Base-by-base conservation (phyloP, 805 yeast genomes). In the Teunomyces stri region DNA sequence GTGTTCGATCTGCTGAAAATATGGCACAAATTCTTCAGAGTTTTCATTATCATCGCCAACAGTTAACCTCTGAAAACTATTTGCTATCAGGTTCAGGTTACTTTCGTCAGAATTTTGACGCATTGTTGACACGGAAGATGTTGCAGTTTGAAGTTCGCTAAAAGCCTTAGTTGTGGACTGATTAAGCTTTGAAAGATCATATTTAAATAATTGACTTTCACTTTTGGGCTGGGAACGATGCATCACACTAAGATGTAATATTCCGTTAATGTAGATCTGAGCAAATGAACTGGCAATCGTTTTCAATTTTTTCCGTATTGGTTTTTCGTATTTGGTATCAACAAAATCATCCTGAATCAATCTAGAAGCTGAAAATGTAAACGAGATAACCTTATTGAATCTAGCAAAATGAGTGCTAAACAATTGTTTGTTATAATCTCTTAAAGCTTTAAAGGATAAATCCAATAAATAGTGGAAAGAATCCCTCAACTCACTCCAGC, bases 251-350 rank as follows among this genome's bases (percentile, higher is more conserved):
- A 85, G 68, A 59, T 80, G 85, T n/a, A 86, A 60, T 42, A 78
- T 72, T 6, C 88, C 86, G 57, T 82, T 82, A 47, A 85, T 78
- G 48, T 82, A 81, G 47, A 87, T 74, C 49, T 81, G 85, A 2
- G 88, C 78, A 48, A 82, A 74, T 1, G 84, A 70, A 6, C 74
- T 65, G 0, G 82, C 76, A 12, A 85, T 68, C 49, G 76, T 74
- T 55, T 75, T 80, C 53, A 85, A 61, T 33, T 79, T 65, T 45
- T 70, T 69, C 47, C 78, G 72, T 10, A 84, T 73, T 9, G 76
- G 64, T 20, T 62, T 64, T 44, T 79, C 78, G 47, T 73, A 70
- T 29, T 75, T 74, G 11, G 80, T 74, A 20, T 66, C 69, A 9
- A 65, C 62, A 38, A 82, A 69, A 50, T 82, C 84, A 28, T 73